Base-by-base conservation (phyloP, 1,284 basidiomycete species). In the Neolentinus lepideus region DNA sequence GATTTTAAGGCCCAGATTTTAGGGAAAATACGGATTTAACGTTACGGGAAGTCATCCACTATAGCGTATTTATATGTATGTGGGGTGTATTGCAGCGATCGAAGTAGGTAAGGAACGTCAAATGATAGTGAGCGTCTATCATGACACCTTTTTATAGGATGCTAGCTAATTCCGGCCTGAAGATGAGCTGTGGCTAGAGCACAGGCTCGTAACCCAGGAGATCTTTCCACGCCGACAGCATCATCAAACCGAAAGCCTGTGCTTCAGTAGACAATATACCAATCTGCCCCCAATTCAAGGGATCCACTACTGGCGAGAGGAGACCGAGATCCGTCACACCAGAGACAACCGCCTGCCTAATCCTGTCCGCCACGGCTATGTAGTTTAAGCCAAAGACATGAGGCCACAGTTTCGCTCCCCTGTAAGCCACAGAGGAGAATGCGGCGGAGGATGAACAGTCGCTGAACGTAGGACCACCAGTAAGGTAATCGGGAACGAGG, bases 161-260 rank as follows among this genome's bases (percentile, higher is more conserved):
- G n/a, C n/a, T n/a, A n/a, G n/a, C n/a, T n/a, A n/a, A n/a, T n/a
- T n/a, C n/a, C n/a, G n/a, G n/a, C n/a, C n/a, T n/a, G n/a, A n/a
- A n/a, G n/a, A n/a, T n/a, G n/a, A n/a, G n/a, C n/a, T n/a, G n/a
- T n/a, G n/a, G n/a, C n/a, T n/a, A n/a, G n/a, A n/a, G n/a, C n/a
- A n/a, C n/a, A n/a, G 38, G 38, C 16, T 43, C 38, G n/a, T 43
- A 43, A 4, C 38, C 38, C 38, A 43, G 16, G 8, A 43, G 85
- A 55, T 82, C 80, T 19, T 74, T 67, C 67, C 77, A 81, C 4
- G 85, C 85, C 1, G 84, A 71, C 61, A 88, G 77, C 53, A 88
- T 74, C 56, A 88, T 68, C 14, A 89, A 64, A 9, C 85, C 75
- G 62, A 91, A 90, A 6, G 82, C 81, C 68, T 90, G 85, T 0